Evolutionary conservation across 306 rosid species (phyloP), one percentile per base, ranked within the genome.

Genomic region (Cucumis hystrix): DNA sequence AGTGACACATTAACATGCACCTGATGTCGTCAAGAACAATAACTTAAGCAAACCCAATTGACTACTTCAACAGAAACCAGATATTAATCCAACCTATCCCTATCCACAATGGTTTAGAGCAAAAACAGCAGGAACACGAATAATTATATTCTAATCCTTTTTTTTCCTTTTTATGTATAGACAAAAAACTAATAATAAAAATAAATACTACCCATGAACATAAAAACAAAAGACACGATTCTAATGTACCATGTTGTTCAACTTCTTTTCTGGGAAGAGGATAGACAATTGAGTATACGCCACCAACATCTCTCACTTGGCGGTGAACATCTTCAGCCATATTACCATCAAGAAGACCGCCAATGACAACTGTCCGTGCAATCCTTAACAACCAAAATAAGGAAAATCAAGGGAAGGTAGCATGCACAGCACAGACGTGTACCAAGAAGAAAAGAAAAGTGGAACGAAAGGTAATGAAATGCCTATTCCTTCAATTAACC

Each of bases 361-460:
- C 98, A 69, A 92, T 83, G 79, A 92, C 82, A 71, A 95, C 91
- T 70, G 97, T 92, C 83, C 97, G 92, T 51, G 98, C 98, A 88
- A 92, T 92, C 91, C 98, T 95, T 84, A 82, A 85, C 25, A 55
- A 80, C 54, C 54, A 85, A 72, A 57, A 13, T 82, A 66, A 25
- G 16, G 78, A 8, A 83, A 8, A 81, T 52, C 37, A 77, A 74
- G 76, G 57, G 63, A 52, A 59, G 51, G 43, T 23, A 51, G n/a
- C 60, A 71, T 49, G 41, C 60, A 71, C 20, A 76, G 41, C 43
- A 71, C 20, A 76, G 23, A 23, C 40, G 11, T 58, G 12, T 54
- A 57, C 70, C 21, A 33, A 40, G 57, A 47, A 51, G 58, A 71
- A 71, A 51, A 25, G 15, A 18, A 49, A 49, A 25, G 59, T 23